Conservation (phyloP, 768 basidiomycete species). For the Leccinum barrowsii region DNA sequence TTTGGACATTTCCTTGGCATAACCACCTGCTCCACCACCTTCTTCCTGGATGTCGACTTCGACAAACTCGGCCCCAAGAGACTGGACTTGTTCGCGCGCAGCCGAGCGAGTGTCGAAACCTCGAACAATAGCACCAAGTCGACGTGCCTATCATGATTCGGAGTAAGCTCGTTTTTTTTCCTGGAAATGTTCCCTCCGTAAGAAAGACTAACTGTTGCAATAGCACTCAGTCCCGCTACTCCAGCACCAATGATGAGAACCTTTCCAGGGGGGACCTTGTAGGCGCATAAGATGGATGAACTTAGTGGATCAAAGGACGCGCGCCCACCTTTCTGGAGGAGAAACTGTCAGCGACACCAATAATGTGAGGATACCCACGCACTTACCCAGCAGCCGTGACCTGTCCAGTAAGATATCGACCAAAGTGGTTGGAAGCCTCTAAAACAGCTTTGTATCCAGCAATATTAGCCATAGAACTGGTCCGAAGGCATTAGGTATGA, state of each 20-base stretch:
- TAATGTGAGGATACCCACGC: slow-evolving; percentile 2
- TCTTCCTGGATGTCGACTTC: slow-evolving; percentile 79
- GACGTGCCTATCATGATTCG: slow-evolving; percentile 52
- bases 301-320: not conserved
- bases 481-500: not conserved
- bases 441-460: slow-evolving; percentile 91
- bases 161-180: slow-evolving; percentile 1
- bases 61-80: slow-evolving; percentile 87
- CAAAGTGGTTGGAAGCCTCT: slow-evolving; percentile 87
- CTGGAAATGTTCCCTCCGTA: not conserved
- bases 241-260: slow-evolving; percentile 87
- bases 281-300: slow-evolving; percentile 17
- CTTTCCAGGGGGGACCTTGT: slow-evolving; percentile 80
- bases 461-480: slow-evolving; percentile 90
- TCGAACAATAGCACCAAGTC: slow-evolving; percentile 84
- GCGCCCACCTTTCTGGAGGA: slow-evolving; percentile 40
- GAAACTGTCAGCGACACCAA: slow-evolving; percentile 1
- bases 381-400: slow-evolving; percentile 86
- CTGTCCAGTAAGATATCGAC: slow-evolving; percentile 86
- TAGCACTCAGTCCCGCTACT: slow-evolving; percentile 85
- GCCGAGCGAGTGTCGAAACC: slow-evolving; percentile 86
- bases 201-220: slow-evolving; percentile 59
- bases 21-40: slow-evolving; percentile 78
- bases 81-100: slow-evolving; percentile 86
- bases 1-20: slow-evolving; percentile 89